Evolutionary conservation across 805 yeast genomes (phyloP).

Genomic region (Yamadazyma sp.): DNA sequence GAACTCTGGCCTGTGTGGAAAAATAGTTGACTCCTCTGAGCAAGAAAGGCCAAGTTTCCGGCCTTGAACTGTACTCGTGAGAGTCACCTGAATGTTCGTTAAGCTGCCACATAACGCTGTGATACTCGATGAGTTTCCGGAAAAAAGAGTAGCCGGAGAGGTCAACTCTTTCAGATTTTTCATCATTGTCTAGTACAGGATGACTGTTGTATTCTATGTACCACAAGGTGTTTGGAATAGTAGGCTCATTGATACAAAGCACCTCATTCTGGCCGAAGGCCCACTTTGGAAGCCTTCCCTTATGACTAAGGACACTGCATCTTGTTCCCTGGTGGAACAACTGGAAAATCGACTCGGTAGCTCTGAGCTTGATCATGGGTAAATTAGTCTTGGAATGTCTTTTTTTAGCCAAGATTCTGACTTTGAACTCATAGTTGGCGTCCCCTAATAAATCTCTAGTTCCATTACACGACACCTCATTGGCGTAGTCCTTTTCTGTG

Average conservation of each 20-base stretch:
- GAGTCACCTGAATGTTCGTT: slow-evolving; percentile 48
- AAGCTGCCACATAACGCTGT: slow-evolving; percentile 53
- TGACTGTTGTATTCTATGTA: slow-evolving; percentile 65
- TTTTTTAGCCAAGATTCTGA: slow-evolving; percentile 45
- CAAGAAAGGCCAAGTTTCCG: slow-evolving; percentile 63
- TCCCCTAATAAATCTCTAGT: slow-evolving; percentile 62
- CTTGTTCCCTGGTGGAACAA: slow-evolving; percentile 63
- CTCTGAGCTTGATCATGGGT: slow-evolving; percentile 41
- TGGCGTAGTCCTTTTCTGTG: slow-evolving; percentile 86
- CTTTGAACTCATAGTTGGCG: slow-evolving; percentile 65
- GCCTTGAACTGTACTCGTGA: slow-evolving; percentile 53
- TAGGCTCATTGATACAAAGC: slow-evolving; percentile 76
- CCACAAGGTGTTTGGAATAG: slow-evolving; percentile 68
- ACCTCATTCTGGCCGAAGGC: slow-evolving; percentile 87
- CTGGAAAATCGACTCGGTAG: slow-evolving; percentile 70
- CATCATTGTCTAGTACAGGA: slow-evolving; percentile 38
- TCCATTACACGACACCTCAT: slow-evolving; percentile 77
- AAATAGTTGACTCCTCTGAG: slow-evolving; percentile 61
- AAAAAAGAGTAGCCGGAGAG: slow-evolving; percentile 38
- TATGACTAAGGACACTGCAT: slow-evolving; percentile 76
- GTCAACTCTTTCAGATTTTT: slow-evolving; percentile 21
- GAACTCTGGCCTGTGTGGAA: slow-evolving; percentile 32
- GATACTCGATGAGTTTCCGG: slow-evolving; percentile 55
- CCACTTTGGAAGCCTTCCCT: slow-evolving; percentile 76
- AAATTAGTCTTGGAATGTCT: slow-evolving; percentile 31